These are phyloP conservation scores for Voacanga thouarsii DNA, from an alignment of 257 asterid genomes.

Conservation along the genomic window DNA sequence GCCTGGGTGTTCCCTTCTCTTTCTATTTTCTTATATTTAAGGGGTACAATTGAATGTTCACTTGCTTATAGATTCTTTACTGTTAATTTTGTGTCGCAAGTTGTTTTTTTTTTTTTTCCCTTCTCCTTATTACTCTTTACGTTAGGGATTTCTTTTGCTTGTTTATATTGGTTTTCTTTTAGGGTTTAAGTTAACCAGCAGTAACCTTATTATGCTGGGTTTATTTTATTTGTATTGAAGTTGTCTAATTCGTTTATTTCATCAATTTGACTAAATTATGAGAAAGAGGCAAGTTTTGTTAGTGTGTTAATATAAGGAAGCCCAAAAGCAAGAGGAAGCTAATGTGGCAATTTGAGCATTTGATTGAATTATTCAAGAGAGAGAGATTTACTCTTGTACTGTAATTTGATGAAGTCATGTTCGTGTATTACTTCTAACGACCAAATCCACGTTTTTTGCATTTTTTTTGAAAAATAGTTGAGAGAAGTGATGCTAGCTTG, in stretches of 20 bases:
- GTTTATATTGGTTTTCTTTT: background rate
- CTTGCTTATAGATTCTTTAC: no score
- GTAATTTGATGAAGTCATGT: background rate
- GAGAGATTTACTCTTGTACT: background rate
- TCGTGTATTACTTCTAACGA: background rate
- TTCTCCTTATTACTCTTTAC: no score
- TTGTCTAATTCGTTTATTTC: background rate
- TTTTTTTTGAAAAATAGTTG: background rate
- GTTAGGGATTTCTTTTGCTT: background rate
- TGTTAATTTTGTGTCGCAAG: background rate
- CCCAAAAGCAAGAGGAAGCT: background rate
- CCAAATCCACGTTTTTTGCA: background rate
- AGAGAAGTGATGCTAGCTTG: no score
- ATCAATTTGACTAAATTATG: background rate
- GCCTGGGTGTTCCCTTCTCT: background rate
- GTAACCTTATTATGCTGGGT: background rate
- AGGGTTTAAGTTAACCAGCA: constrained; percentile 7
- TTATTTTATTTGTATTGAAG: background rate
- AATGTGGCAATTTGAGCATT: background rate
- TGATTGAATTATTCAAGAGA: background rate
- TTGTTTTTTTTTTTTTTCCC: background rate
- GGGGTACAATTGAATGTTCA: background rate
- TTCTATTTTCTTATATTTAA: background rate
- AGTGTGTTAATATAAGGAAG: background rate
- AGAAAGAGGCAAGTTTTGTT: background rate